phyloP scores from a whole-genome alignment of 441 rosid species.

The Euphorbia celastroides region DNA sequence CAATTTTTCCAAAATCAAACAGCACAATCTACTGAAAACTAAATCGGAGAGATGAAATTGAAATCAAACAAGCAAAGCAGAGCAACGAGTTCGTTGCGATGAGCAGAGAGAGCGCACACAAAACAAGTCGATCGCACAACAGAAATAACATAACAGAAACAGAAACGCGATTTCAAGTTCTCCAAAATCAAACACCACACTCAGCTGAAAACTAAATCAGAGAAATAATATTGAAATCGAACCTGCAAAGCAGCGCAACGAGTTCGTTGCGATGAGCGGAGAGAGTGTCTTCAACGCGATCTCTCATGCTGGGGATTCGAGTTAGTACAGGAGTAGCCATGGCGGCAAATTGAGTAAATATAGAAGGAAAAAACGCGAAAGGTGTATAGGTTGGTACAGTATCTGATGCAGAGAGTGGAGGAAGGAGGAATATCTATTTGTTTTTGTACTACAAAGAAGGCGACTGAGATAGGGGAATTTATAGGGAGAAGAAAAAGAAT shows the following conservation, averaged over 20 bases:
- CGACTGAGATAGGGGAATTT: not conserved
- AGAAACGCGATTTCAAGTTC: not conserved
- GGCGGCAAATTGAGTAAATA: not conserved
- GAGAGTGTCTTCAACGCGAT: constrained; percentile 84
- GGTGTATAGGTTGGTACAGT: not conserved
- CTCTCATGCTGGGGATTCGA: constrained; percentile 69
- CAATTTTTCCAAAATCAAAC: not conserved
- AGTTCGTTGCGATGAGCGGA: constrained; percentile 82
- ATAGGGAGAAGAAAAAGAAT: not conserved
- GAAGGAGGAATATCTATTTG: not conserved
- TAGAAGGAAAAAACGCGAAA: not conserved
- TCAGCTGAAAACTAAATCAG: not conserved
- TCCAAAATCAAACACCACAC: not conserved
- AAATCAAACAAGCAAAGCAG: no score
- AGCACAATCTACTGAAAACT: not conserved
- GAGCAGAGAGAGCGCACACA: no score
- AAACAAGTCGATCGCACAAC: no score
- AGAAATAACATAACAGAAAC: no score
- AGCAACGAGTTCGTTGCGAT: no score
- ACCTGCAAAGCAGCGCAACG: constrained; percentile 94
- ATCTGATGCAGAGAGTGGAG: not conserved
- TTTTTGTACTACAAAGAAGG: not conserved
- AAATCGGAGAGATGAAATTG: not conserved
- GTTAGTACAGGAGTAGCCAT: constrained; percentile 39
- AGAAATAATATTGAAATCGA: not conserved